phyloP scores from a whole-genome alignment of 2,329 filamentous ascomycete genomes.

The Hypoxylon sp. region DNA sequence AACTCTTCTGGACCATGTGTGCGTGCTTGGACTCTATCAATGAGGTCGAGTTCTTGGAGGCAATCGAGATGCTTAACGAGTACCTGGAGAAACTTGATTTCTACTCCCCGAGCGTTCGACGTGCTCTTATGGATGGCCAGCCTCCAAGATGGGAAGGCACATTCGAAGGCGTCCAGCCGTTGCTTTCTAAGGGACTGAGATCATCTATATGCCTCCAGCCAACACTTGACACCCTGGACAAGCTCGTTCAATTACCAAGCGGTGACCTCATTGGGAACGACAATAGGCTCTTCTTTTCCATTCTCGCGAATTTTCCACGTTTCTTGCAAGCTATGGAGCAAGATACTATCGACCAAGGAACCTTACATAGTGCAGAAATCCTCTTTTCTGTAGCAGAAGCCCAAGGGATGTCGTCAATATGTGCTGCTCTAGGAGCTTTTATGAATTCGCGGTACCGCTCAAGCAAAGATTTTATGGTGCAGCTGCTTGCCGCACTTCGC shows the following conservation, averaged over 20 bases:
- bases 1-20: slow-evolving; percentile 97
- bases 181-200: slow-evolving; percentile 92
- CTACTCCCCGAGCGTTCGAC: slow-evolving; percentile 75
- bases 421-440: slow-evolving; percentile 78
- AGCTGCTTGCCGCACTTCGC: slow-evolving; percentile 80
- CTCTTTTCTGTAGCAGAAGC: slow-evolving; percentile 80
- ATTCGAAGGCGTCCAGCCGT: slow-evolving; percentile 87
- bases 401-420: slow-evolving; percentile 77
- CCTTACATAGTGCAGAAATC: slow-evolving; percentile 75
- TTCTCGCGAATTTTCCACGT: slow-evolving; percentile 92
- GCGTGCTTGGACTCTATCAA: slow-evolving; percentile 98
- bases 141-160: slow-evolving; percentile 89
- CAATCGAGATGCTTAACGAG: slow-evolving; percentile 90
- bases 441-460: slow-evolving; percentile 75
- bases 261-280: slow-evolving; percentile 87
- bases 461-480: slow-evolving; percentile 81
- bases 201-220: slow-evolving; percentile 86
- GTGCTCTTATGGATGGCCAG: slow-evolving; percentile 80
- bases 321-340: slow-evolving; percentile 86
- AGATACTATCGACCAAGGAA: slow-evolving; percentile 67
- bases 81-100: slow-evolving; percentile 89
- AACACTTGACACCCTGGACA: slow-evolving; percentile 83
- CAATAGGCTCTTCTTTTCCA: slow-evolving; percentile 83
- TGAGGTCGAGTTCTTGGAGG: slow-evolving; percentile 93
- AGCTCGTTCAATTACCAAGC: slow-evolving; percentile 82